Conservation (phyloP, 2,329 filamentous ascomycete genomes). For the Colletotrichum chlorophyti region DNA sequence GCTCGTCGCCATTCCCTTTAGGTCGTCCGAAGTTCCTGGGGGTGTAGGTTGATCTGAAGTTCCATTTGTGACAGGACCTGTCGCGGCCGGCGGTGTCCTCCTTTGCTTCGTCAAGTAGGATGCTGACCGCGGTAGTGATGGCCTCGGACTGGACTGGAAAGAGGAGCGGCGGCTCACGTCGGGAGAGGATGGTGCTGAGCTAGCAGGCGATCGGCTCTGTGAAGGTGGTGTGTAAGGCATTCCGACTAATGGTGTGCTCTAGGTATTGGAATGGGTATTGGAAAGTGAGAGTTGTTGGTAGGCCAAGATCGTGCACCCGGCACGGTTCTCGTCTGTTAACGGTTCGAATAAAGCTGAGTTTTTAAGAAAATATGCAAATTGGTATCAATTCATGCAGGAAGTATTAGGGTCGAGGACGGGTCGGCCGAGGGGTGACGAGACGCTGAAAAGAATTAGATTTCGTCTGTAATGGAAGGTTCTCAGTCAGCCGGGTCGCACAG, state of each 20-base stretch:
- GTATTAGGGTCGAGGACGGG: background rate
- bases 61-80: conserved; percentile 34
- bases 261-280: background rate
- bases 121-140: conserved; percentile 66
- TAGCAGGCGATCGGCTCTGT: conserved; percentile 64
- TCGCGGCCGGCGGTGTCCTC: conserved; percentile 58
- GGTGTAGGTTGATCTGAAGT: conserved; percentile 50
- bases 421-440: conserved; percentile 4
- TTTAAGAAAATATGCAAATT: conserved; percentile 20
- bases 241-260: conserved; percentile 45
- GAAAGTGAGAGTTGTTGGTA: background rate
- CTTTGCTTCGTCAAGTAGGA: conserved; percentile 71
- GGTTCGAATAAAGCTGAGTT: conserved; percentile 1
- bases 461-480: conserved; percentile 13
- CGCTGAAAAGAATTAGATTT: conserved; percentile 19
- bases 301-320: conserved; percentile 19
- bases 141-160: conserved; percentile 56
- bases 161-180: conserved; percentile 65
- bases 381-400: conserved; percentile 29
- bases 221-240: conserved; percentile 92
- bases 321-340: background rate
- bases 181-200: conserved; percentile 64
- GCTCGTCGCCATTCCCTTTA: conserved; percentile 54
- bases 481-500: conserved; percentile 16
- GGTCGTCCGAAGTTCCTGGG: conserved; percentile 56